Evolutionary conservation across 2,329 filamentous ascomycete genomes (phyloP).

Genomic region (Rhynchosporium agropyri): DNA sequence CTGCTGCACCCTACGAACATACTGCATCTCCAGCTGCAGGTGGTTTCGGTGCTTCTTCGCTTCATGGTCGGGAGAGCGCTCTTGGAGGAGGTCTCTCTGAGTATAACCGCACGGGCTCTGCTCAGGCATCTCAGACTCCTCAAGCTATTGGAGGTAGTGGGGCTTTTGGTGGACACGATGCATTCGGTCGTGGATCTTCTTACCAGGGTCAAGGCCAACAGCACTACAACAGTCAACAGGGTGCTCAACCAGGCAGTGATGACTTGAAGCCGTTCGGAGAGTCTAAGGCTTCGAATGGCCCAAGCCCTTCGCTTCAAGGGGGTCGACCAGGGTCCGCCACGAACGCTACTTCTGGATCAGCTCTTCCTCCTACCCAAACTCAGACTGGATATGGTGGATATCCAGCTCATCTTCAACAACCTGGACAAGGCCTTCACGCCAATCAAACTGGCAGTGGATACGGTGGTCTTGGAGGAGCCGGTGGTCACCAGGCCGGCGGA

Average conservation of each 20-base stretch:
- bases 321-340: constrained; percentile 44
- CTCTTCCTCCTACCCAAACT: constrained; percentile 42
- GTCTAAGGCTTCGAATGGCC: constrained; percentile 42
- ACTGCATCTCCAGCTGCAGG: constrained; percentile 42
- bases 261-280: constrained; percentile 45
- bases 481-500: constrained; percentile 47
- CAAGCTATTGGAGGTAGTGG: constrained; percentile 41
- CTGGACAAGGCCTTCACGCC: constrained; percentile 42
- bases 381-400: constrained; percentile 43
- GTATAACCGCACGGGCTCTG: constrained; percentile 42
- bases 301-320: constrained; percentile 43
- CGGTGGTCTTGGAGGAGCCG: constrained; percentile 50
- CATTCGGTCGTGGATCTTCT: constrained; percentile 41
- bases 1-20: constrained; percentile 43
- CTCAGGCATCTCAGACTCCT: constrained; percentile 41
- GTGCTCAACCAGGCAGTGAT: constrained; percentile 40
- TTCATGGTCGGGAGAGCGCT: constrained; percentile 43
- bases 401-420: constrained; percentile 43
- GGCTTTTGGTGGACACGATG: constrained; percentile 42
- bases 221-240: constrained; percentile 40
- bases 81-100: constrained; percentile 42
- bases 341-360: constrained; percentile 41
- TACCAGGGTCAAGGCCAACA: constrained; percentile 43
- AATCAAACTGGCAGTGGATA: constrained; percentile 43
- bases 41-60: constrained; percentile 40